Evolutionary conservation across 768 basidiomycete species (phyloP).

Genomic region (Trametes elegans): DNA sequence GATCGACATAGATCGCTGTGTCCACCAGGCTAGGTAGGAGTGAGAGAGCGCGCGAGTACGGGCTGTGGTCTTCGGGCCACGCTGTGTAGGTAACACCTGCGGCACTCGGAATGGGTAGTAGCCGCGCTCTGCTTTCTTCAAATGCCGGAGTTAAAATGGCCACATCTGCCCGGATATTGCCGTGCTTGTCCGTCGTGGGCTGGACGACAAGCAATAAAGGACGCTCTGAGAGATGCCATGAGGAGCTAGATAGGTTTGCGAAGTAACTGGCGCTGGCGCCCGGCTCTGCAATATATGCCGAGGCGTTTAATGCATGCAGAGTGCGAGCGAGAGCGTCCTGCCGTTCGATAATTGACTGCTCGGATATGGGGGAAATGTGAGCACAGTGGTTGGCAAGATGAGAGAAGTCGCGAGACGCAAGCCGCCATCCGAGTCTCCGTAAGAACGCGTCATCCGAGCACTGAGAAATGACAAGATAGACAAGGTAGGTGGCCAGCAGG

Average conservation of each 20-base stretch:
- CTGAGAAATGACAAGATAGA: no score
- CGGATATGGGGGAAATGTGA: conserved; percentile 45
- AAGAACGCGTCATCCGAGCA: no score
- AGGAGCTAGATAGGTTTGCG: conserved; percentile 59
- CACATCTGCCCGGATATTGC: conserved; percentile 38
- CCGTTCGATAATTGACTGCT: conserved; percentile 47
- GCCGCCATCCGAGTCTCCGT: background rate
- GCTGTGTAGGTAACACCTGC: conserved; percentile 43
- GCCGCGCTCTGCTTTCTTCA: conserved; percentile 67
- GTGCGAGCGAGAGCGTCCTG: conserved; percentile 52
- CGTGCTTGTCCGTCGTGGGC: conserved; percentile 33
- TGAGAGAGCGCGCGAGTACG: conserved; percentile 51
- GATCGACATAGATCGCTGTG: conserved; percentile 58
- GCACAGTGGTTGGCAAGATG: conserved; percentile 44
- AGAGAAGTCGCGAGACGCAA: conserved; percentile 22
- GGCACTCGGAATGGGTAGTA: conserved; percentile 52
- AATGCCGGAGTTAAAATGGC: conserved; percentile 75
- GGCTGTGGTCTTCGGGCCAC: conserved; percentile 69
- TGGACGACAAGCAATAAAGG: conserved; percentile 70
- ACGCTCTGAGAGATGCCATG: conserved; percentile 77
- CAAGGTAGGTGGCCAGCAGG: background rate
- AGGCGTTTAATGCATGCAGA: conserved; percentile 49
- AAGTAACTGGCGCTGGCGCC: conserved; percentile 70
- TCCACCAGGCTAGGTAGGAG: conserved; percentile 27
- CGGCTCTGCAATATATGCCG: conserved; percentile 79